Conservation (phyloP, 768 basidiomycete genomes). For the Suillus weaverae region DNA sequence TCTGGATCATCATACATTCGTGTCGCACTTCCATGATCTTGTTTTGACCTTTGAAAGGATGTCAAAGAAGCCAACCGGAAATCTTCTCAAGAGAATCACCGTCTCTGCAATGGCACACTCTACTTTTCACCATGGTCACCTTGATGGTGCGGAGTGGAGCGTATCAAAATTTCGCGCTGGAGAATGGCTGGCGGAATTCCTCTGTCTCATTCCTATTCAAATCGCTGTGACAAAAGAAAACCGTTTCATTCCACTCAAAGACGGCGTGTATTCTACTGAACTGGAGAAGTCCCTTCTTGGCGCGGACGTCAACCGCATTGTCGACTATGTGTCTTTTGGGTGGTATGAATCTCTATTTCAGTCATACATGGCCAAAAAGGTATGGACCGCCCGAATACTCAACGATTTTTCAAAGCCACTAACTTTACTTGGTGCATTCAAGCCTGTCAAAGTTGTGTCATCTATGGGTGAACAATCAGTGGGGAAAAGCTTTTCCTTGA, state of each 20-base stretch:
- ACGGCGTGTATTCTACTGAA: conserved; percentile 51
- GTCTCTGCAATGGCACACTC: conserved; percentile 34
- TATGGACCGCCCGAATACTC: conserved; percentile 12
- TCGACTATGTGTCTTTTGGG: conserved; percentile 55
- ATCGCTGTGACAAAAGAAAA: conserved; percentile 61
- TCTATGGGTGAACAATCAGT: conserved; percentile 73
- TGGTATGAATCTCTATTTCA: conserved; percentile 68
- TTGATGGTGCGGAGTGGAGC: conserved; percentile 21
- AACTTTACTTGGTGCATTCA: neutral
- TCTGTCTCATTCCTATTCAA: conserved; percentile 67
- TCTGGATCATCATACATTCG: conserved; percentile 34
- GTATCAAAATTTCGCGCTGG: conserved; percentile 46
- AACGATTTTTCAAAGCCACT: neutral
- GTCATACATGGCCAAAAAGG: conserved; percentile 61
- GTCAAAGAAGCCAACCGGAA: conserved; percentile 54
- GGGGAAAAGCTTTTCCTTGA: conserved; percentile 58
- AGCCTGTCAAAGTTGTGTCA: conserved; percentile 65
- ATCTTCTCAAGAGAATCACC: conserved; percentile 38
- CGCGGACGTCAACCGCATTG: conserved; percentile 56
- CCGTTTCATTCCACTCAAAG: conserved; percentile 59
- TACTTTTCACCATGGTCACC: conserved; percentile 24
- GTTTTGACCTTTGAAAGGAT: conserved; percentile 47
- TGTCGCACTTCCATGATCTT: conserved; percentile 45
- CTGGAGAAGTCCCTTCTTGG: conserved; percentile 56
- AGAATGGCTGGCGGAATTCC: conserved; percentile 61